Evolutionary conservation across 73 alveolate genomes (phyloP), one percentile per base, ranked within the genome.

Genomic region (Blepharisma japonicum): DNA sequence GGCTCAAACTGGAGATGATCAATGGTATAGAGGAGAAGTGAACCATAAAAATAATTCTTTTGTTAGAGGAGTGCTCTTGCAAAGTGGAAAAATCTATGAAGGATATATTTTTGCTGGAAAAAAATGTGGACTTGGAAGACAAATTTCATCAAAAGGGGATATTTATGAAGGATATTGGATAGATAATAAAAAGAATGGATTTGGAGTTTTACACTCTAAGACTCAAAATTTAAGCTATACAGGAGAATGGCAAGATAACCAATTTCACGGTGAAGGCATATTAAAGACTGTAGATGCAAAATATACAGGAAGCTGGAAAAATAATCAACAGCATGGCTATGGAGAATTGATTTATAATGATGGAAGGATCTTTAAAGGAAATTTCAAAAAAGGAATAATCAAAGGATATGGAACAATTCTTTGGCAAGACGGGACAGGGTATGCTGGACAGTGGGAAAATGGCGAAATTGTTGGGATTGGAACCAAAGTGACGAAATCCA

Each of bases 281-380:
- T 86, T 86, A 45, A 74, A 48, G 71, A 83, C 90, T 89, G 84
- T 86, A 6, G 88, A 86, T 14, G 89, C 87, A 68, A 88, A 81
- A 67, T 81, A 55, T 87, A 45, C 79, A 18, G 95, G 94, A 5
- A 56, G 80, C 71, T 88, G 95, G 94, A 56, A 71, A 45, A 86
- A 81, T 51, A 93, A 93, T 27, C 78, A 80, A 48, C 86, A 88
- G 82, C 83, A 88, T 88, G 95, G 95, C 38, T 80, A 85, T 55
- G 95, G 93, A 23, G 38, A 66, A n/a, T 53, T 86, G 61, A 20
- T 39, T n/a, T 46, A 27, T 14, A 42, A 48, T 21, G 87, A 87
- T 78, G 90, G 81, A 45, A 68, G 54, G 53, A 78, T 61, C 5
- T 61, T 14, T 61, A 61, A 61, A 61, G 74, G 74, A 11, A 39